Base-by-base conservation (phyloP, 352 stramenopile species). In the Phytophthora boehmeriae region DNA sequence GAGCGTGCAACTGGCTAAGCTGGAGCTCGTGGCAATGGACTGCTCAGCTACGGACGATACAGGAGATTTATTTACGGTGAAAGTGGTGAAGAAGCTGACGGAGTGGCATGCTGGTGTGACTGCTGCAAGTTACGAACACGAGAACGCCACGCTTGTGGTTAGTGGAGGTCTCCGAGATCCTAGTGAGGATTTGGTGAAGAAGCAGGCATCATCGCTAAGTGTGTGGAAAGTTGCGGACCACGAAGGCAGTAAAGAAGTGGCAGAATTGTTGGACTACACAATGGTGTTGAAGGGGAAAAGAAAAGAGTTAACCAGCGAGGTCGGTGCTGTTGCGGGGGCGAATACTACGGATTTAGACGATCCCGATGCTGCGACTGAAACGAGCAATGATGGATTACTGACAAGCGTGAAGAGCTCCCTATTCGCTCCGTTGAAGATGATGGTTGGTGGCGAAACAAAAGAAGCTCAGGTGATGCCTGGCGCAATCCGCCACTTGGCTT, bases 241-340 rank as follows among this genome's bases (percentile, higher is more conserved):
- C 4, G 63, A 74, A 13, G 66, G 68, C 3, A 63, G 50, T 25
- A 80, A 78, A 45, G 71, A 86, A 16, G 62, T 75, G 30, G 66
- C 66, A 1, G 81, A 91, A 32, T 36, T 93, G 34, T 55, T 91
- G 22, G 83, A 93, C 47, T 88, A 76, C 49, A 90, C 81, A 14
- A 89, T 93, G 66, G 63, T 91, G 1, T 28, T 88, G 13, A 78
- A 74, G 5, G 63, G 20, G 8, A 64, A 48, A n/a, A 62, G 11
- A 20, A 19, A 60, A 11, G n/a, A 56, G 1, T 10, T 43, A 10
- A 19, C 35, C 45, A 43, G 48, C 8, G 34, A 59, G 1, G 20
- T 2, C 0, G 20, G 43, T 36, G 16, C 39, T 17, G 42, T 23
- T 22, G 41, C 36, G 11, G 45, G 34, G 22, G 36, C 56, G 8